Percentiles rank a stretch among this genome's conserved stretches.
Evolutionary conservation across 75 land plant genomes (phyloP).

Genomic region (Azolla pinnata): DNA sequence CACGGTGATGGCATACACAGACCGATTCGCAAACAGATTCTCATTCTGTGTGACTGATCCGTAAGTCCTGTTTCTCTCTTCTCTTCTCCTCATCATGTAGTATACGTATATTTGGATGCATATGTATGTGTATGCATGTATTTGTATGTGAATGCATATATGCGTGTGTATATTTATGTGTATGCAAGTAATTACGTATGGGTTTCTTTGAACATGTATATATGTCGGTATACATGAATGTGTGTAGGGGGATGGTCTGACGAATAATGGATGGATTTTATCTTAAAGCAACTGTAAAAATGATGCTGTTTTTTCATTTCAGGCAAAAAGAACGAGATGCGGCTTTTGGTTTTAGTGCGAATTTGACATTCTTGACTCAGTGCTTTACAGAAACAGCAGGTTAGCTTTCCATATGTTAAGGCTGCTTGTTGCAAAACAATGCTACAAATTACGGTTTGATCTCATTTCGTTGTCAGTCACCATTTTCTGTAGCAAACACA

Average conservation of each 20-base stretch:
- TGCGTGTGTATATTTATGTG: background rate
- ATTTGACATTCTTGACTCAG: constrained; percentile 19
- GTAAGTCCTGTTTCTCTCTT: background rate
- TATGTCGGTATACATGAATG: background rate
- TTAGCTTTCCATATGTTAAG: background rate
- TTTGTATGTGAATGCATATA: background rate
- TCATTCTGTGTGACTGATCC: background rate
- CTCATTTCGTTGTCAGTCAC: background rate
- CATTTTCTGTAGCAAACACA: too few relatives aligned
- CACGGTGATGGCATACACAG: background rate
- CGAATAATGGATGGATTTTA: background rate
- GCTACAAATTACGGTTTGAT: background rate
- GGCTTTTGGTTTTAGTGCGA: constrained; percentile 40
- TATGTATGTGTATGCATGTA: background rate
- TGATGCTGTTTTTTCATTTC: constrained; percentile 1
- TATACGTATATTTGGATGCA: background rate
- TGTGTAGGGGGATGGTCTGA: background rate
- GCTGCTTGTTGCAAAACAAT: background rate
- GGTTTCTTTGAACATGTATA: background rate
- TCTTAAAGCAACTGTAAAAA: background rate
- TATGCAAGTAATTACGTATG: background rate
- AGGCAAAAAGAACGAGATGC: constrained; percentile 39
- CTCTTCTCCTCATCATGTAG: background rate
- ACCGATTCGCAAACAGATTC: background rate
- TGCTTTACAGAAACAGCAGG: constrained; percentile 33